Conservation (phyloP, 2,329 filamentous ascomycete species). For the Trichoderma atrobrunneum region DNA sequence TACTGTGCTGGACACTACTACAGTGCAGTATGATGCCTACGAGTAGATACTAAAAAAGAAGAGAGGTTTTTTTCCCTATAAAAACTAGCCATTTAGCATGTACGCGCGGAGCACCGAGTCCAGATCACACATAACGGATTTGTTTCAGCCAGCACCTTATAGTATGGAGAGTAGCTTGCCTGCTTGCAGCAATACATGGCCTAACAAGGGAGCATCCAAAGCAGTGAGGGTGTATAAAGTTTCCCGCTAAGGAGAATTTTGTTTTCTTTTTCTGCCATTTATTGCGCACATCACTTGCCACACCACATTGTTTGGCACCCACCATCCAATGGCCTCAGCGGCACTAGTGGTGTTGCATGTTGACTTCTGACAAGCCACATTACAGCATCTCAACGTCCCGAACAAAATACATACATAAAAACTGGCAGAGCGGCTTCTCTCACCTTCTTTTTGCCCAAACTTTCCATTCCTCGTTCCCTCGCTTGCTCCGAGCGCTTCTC, state of each 20-base stretch:
- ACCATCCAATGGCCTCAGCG: not conserved
- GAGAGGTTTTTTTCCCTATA: not conserved
- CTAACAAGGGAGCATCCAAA: not conserved
- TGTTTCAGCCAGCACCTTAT: not conserved
- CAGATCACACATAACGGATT: not conserved
- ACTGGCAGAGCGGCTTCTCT: not conserved
- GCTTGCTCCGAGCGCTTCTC: constrained; percentile 14
- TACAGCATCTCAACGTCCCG: not conserved
- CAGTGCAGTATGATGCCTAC: not conserved
- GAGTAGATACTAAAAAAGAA: not conserved
- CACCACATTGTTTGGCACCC: not conserved
- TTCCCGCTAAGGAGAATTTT: constrained; percentile 6
- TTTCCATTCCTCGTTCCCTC: not conserved
- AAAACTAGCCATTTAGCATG: not conserved
- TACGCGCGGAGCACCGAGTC: not conserved
- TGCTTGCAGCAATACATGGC: constrained; percentile 5
- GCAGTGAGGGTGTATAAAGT: not conserved
- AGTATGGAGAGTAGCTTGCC: not conserved
- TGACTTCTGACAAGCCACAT: not conserved
- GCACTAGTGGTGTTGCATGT: not conserved
- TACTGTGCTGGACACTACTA: not conserved
- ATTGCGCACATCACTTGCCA: constrained; percentile 4
- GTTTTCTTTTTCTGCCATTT: not conserved
- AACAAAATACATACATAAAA: not conserved
- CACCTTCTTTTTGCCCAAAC: not conserved